These are phyloP conservation scores for Biscogniauxia sp. DNA, from an alignment of 2,329 filamentous ascomycete species.

Conservation along the genomic window DNA sequence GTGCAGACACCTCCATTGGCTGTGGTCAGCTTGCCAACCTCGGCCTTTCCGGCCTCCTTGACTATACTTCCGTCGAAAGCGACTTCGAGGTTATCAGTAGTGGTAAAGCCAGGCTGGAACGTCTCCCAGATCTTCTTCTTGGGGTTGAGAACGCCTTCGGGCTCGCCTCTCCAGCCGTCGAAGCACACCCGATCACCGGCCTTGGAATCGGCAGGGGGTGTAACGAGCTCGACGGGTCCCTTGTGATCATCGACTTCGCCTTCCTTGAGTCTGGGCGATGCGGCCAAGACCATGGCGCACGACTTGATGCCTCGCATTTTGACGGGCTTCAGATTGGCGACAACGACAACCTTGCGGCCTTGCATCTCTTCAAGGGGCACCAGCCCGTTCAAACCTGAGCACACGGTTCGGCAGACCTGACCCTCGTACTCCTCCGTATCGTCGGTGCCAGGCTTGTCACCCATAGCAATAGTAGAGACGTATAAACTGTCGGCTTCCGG, in stretches of 20 bases:
- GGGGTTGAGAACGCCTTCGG: slow-evolving; percentile 90
- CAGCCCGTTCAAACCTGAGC: slow-evolving; percentile 92
- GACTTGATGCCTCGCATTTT: slow-evolving; percentile 91
- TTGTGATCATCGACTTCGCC: slow-evolving; percentile 84
- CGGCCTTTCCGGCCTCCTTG: slow-evolving; percentile 71
- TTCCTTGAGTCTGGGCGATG: slow-evolving; percentile 78
- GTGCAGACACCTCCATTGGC: slow-evolving; percentile 77
- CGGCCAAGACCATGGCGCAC: slow-evolving; percentile 85
- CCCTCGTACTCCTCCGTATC: slow-evolving; percentile 91
- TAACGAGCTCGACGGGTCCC: slow-evolving; percentile 88
- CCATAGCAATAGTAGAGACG: slow-evolving; percentile 93
- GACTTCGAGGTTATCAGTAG: slow-evolving; percentile 75
- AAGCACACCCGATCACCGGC: slow-evolving; percentile 90
- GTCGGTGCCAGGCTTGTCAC: slow-evolving; percentile 79
- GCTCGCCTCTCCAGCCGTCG: slow-evolving; percentile 90
- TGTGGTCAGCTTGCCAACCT: slow-evolving; percentile 67
- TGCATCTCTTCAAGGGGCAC: slow-evolving; percentile 96
- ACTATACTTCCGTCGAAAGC: slow-evolving; percentile 80
- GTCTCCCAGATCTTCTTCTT: slow-evolving; percentile 99
- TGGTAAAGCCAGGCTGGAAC: slow-evolving; percentile 94
- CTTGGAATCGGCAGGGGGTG: slow-evolving; percentile 71
- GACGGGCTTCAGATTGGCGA: slow-evolving; percentile 97
- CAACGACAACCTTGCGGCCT: slow-evolving; percentile 87
- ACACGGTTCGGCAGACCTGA: slow-evolving; percentile 89
- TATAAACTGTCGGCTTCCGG: slow-evolving; percentile 95